phyloP scores from a whole-genome alignment of 148 eudicot species.

The Selenicereus undatus region DNA sequence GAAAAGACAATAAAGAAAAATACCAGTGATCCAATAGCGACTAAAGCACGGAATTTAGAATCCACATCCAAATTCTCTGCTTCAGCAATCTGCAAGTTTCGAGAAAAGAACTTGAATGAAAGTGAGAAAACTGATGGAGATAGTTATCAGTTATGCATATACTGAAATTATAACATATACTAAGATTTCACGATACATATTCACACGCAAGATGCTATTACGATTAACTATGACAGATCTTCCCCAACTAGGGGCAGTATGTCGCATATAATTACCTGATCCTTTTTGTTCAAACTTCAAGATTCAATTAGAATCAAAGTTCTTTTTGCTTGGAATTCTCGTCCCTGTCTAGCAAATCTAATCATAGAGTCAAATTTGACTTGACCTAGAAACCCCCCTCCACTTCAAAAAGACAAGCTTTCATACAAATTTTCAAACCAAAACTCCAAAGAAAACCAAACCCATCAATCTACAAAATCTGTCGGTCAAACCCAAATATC shows the following conservation, averaged over 20 bases:
- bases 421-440: background rate
- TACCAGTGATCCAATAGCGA: slow-evolving; percentile 93
- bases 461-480: background rate
- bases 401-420: background rate
- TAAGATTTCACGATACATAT: background rate
- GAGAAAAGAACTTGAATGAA: background rate
- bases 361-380: background rate
- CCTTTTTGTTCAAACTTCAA: background rate
- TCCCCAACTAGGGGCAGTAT: background rate
- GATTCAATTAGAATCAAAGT: background rate
- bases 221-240: too few species aligned
- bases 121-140: background rate
- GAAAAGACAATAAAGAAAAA: background rate
- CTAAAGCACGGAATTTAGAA: slow-evolving; percentile 73
- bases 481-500: background rate
- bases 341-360: background rate
- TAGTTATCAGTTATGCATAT: background rate
- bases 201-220: background rate
- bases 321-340: background rate
- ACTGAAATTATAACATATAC: background rate
- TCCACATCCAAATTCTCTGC: slow-evolving; percentile 63
- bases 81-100: slow-evolving; percentile 66
- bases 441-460: background rate
- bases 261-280: background rate
- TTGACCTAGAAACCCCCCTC: background rate